Evolutionary conservation across 352 stramenopile species (phyloP), one percentile per base, ranked within the genome.

Genomic region (Thalassiosira exigua): DNA sequence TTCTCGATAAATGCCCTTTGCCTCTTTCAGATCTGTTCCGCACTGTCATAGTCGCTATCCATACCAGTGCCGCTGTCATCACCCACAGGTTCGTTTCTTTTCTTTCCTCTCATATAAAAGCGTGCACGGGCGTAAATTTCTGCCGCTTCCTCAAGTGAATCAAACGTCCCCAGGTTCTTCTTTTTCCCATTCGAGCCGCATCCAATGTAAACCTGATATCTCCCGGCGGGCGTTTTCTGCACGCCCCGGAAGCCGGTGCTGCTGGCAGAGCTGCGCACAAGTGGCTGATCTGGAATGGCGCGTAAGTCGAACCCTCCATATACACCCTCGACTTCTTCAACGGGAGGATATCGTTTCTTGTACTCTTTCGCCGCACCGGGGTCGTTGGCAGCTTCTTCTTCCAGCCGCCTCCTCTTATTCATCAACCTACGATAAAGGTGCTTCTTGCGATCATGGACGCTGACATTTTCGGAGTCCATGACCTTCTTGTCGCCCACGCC

Each of bases 401-500:
- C 7, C 36, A 48, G 12, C 30, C n/a, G 1, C 26, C 50, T 72
- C 22, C 50, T 58, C 21, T 32, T 62, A 4, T 48, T 3, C 17
- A 50, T 9, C 26, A 77, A 56, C 56, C 54, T 71, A 21, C 68
- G 41, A 14, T 33, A 26, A 22, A 77, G 39, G 22, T 70, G 42
- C 59, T 77, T 70, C 58, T 77, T 77, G 12, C 56, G 14, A 30
- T 77, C 46, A 1, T 29, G 1, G 12, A 77, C 36, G 32, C 27
- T 69, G 17, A 77, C 68, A 41, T 51, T 59, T 22, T 77, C 53
- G 2, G 39, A 56, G 64, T 72, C 69, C 9, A 75, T 9, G n/a
- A 69, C 22, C 27, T 30, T 24, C 30, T 44, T 53, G n/a, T 54
- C 21, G n/a, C 42, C 9, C 29, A 4, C 26, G 21, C 17, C 21